phyloP scores from a whole-genome alignment of 768 basidiomycete species.

The Lactifluus subvellereus region DNA sequence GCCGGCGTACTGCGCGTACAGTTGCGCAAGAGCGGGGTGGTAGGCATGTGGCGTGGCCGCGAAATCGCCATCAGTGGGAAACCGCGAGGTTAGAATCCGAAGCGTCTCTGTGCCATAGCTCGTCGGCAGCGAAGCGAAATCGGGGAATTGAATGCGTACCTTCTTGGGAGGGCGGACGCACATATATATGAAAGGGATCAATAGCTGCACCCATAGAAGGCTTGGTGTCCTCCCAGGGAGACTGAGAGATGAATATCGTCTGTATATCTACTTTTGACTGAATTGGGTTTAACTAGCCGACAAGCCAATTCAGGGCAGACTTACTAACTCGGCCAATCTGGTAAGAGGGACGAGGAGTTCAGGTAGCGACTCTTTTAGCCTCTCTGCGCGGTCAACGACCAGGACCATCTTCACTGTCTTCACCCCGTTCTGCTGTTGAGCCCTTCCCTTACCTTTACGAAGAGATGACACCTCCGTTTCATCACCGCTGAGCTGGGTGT shows the following conservation, averaged over 20 bases:
- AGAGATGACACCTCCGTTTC: background rate
- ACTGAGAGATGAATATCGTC: conserved; percentile 57
- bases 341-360: conserved; percentile 66
- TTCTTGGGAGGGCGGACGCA: conserved; percentile 50
- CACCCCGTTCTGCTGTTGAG: conserved; percentile 32
- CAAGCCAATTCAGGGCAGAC: conserved; percentile 24
- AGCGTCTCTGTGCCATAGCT: conserved; percentile 29
- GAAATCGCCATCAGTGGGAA: conserved; percentile 25
- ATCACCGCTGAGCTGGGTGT: conserved; percentile 21
- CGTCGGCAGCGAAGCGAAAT: background rate
- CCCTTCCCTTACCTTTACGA: conserved; percentile 17
- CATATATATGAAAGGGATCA: conserved; percentile 64
- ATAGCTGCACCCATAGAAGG: conserved; percentile 63
- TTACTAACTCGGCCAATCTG: conserved; percentile 64
- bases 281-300: background rate
- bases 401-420: conserved; percentile 47
- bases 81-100: conserved; percentile 38
- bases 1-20: conserved; percentile 60
- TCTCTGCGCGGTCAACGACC: conserved; percentile 62
- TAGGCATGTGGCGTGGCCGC: conserved; percentile 34
- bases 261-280: conserved; percentile 56
- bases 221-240: conserved; percentile 67
- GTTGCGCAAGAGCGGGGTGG: conserved; percentile 47
- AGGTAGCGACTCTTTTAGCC: conserved; percentile 53
- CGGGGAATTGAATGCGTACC: conserved; percentile 35